Conservation (phyloP, 192 early-diverging fungal species). For the Umbelopsis ramanniana region DNA sequence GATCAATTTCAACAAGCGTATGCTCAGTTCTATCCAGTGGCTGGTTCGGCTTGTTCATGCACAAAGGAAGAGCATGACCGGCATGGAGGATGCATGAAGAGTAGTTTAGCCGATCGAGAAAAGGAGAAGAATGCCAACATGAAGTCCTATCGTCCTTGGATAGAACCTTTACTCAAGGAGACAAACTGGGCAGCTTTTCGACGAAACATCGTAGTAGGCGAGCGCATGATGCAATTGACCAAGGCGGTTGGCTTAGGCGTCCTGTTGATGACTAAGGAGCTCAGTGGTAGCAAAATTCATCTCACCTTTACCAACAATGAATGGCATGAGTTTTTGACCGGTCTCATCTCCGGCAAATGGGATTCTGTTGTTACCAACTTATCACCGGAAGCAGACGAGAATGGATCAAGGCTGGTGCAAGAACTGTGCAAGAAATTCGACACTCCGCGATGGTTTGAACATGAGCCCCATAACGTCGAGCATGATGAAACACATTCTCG, state of each 20-base stretch:
- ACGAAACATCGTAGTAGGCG: constrained; percentile 45
- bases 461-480: not conserved
- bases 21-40: constrained; percentile 31
- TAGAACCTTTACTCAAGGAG: constrained; percentile 35
- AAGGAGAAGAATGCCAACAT: constrained; percentile 39
- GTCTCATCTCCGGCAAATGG: constrained; percentile 30
- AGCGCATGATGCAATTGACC: constrained; percentile 41
- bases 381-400: not conserved
- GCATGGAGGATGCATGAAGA: constrained; percentile 21
- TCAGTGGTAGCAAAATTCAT: constrained; percentile 47
- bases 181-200: constrained; percentile 45
- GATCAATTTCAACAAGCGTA: constrained; percentile 39
- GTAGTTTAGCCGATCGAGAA: constrained; percentile 20
- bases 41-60: constrained; percentile 10
- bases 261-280: constrained; percentile 50
- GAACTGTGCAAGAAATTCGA: constrained; percentile 21
- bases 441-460: constrained; percentile 14
- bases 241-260: constrained; percentile 46
- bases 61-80: constrained; percentile 17
- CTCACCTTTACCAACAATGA: constrained; percentile 44
- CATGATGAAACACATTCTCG: not conserved
- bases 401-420: not conserved
- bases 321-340: constrained; percentile 40
- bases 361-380: constrained; percentile 12
- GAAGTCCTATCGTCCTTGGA: constrained; percentile 40